Percentiles rank a stretch among this genome's conserved stretches.
Conservation (phyloP, 1,284 basidiomycete genomes). For the Inonotus obliquus region DNA sequence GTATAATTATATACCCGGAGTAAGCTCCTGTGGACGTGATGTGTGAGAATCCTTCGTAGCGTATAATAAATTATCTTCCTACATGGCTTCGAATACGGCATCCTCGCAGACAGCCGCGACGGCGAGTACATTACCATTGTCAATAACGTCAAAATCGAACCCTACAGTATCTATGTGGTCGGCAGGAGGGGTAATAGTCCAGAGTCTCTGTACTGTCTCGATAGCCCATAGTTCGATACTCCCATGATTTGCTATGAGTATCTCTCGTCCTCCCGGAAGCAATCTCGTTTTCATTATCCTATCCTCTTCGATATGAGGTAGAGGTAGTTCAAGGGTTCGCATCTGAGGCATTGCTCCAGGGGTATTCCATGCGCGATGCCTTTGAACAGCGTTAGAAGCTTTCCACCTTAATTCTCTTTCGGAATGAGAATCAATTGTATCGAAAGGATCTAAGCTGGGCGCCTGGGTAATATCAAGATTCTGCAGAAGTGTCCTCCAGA, state of each 20-base stretch:
- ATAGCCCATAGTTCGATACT: not conserved
- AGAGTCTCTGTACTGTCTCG: not conserved
- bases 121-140: not conserved
- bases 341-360: not conserved
- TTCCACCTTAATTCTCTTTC: not conserved
- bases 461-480: not conserved
- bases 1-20: not conserved
- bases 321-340: not conserved
- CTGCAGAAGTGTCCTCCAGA: not conserved
- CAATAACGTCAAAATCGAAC: conserved; percentile 4
- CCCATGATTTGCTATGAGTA: not conserved
- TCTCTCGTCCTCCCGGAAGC: not conserved
- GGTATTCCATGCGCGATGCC: not conserved
- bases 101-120: not conserved
- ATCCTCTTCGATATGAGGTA: not conserved
- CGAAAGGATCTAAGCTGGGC: not conserved
- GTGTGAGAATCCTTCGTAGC: not conserved
- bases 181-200: not conserved
- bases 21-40: not conserved
- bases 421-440: not conserved
- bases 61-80: not conserved
- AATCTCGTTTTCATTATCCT: not conserved
- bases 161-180: not conserved
- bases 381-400: not conserved
- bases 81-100: not conserved